Evolutionary conservation across 2,329 filamentous ascomycete species (phyloP), one percentile per base, ranked within the genome.

Genomic region (Trematosphaeria pertusa): DNA sequence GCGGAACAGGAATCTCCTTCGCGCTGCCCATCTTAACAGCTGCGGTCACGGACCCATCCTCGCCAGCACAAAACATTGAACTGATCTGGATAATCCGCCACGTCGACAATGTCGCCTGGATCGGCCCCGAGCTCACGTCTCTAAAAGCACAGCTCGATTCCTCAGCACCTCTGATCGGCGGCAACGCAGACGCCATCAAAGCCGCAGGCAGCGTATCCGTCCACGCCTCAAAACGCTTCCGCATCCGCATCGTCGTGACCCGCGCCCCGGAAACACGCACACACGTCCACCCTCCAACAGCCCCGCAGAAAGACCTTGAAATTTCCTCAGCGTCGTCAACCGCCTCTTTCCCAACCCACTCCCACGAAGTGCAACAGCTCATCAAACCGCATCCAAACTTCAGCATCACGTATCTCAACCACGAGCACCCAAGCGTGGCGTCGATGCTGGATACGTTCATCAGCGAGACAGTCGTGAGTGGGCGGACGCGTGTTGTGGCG

Each of bases 1-100:
- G 65, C 20, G 65, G 65, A 8, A 69, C 65, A 3, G 65, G 64
- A 12, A 56, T 69, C 22, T 55, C 64, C 3, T 69, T 59, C 43
- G 47, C 53, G 9, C 60, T 69, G 3, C 65, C 65, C 24, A 37
- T 65, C 40, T 45, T 61, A 17, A 55, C 41, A 9, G 39, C 52
- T 7, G 60, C 60, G 17, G 30, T 59, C 3, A 37, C 32, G 3
- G 28, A 33, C 7, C 21, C 45, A 2, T 30, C 26, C 7, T 50
- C 44, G 5, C 26, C 36, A 7, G 38, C 49, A 10, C 43, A 50
- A 14, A 49, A 51, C 18, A 53, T 61, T 24, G 54, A 62, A 20
- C 43, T 64, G n/a, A 43, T 61, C 35, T 64, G 61, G 61, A 56
- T 61, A 2, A 37, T 63, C 34, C 59, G 61, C 15, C 54, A 58